These are phyloP conservation scores for Sugiyamaella mastotermitis DNA, from an alignment of 805 yeast species.

Conservation along the genomic window DNA sequence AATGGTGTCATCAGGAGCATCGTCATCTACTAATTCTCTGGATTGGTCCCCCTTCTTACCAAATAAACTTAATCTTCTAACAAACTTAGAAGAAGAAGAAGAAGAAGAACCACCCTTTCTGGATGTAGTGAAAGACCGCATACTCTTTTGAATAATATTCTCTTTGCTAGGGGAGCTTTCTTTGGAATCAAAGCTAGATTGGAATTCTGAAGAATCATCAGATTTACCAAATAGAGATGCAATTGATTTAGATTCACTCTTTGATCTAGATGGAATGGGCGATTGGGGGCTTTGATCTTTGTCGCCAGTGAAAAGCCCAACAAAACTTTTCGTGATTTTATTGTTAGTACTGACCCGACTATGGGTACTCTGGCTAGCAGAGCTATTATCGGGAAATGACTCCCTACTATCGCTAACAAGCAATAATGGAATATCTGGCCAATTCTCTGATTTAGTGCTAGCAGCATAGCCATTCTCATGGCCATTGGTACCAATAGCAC, in stretches of 20 bases:
- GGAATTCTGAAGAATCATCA: conserved; percentile 9
- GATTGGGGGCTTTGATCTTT: conserved; percentile 3
- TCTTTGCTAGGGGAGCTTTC: conserved; percentile 13
- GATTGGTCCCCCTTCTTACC: conserved; percentile 17
- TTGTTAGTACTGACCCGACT: conserved; percentile 8
- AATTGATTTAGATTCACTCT: conserved; percentile 17
- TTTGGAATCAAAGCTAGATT: conserved; percentile 12
- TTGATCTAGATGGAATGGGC: conserved; percentile 4
- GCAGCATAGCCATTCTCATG: too few species aligned
- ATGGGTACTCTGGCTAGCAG: neutral
- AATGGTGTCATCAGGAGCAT: conserved; percentile 10
- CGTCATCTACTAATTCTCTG: conserved; percentile 14
- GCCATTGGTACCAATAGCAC: too few species aligned
- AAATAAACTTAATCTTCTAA: conserved; percentile 20
- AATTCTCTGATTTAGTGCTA: too few species aligned
- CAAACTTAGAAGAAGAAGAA: conserved; percentile 18
- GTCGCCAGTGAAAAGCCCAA: conserved; percentile 14
- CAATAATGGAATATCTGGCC: conserved; percentile 1
- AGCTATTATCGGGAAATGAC: conserved; percentile 4
- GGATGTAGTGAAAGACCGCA: conserved; percentile 17
- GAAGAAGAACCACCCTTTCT: conserved; percentile 13
- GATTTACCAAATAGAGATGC: conserved; percentile 20
- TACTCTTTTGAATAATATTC: conserved; percentile 21
- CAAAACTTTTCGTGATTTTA: conserved; percentile 17
- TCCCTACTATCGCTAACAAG: neutral